Evolutionary conservation across 257 asterid genomes (phyloP).

Genomic region (Petrea volubilis): DNA sequence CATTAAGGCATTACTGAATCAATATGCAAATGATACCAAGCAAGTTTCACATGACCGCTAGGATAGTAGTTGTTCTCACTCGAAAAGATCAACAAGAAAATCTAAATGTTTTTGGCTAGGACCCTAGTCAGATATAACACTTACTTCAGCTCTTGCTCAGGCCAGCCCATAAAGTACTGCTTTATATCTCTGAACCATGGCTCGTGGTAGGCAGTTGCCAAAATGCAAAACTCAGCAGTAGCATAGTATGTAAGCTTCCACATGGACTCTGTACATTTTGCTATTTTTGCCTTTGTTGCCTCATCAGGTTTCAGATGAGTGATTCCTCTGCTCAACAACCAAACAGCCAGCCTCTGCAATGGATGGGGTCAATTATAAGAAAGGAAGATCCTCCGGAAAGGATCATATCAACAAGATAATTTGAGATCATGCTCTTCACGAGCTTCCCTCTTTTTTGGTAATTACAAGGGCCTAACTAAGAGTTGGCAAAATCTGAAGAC

Average conservation of each 20-base stretch:
- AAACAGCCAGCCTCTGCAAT: constrained; percentile 57
- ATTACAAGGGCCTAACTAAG: too few relatives aligned
- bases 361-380: constrained; percentile 24
- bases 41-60: not conserved
- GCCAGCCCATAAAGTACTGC: constrained; percentile 66
- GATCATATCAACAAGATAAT: not conserved
- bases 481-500: too few relatives aligned
- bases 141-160: constrained; percentile 55
- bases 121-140: constrained; percentile 7
- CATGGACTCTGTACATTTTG: constrained; percentile 74
- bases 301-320: constrained; percentile 33
- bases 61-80: not conserved
- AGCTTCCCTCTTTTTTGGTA: not conserved
- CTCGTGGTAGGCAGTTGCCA: constrained; percentile 39
- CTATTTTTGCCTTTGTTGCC: constrained; percentile 46
- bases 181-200: constrained; percentile 59
- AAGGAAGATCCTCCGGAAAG: not conserved
- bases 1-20: not conserved
- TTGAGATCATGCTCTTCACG: not conserved
- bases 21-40: not conserved
- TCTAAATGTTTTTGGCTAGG: not conserved
- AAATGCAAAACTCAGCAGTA: constrained; percentile 50
- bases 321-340: constrained; percentile 51
- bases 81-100: not conserved
- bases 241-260: constrained; percentile 76